Evolutionary conservation across 371 early-diverging fungal species (phyloP).

Genomic region (Apophysomyces variabilis): DNA sequence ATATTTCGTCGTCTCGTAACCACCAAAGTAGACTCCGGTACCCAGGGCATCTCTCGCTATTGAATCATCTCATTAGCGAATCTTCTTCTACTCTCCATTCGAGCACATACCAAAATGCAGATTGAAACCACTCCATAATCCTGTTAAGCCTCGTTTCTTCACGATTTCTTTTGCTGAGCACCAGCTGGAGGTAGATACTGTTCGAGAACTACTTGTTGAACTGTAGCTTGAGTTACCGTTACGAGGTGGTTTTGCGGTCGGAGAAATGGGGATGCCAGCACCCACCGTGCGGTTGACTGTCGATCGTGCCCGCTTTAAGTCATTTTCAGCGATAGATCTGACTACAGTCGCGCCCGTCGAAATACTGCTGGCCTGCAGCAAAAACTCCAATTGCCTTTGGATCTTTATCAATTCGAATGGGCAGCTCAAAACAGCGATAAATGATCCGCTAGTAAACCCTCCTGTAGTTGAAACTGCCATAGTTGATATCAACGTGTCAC

Average conservation of each 20-base stretch:
- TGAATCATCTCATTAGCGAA: neutral
- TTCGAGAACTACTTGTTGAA: neutral
- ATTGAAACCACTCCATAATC: slow-evolving; percentile 56
- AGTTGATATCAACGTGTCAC: slow-evolving; percentile 45
- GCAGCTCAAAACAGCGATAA: slow-evolving; percentile 71
- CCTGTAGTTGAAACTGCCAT: slow-evolving; percentile 61
- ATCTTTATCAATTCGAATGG: slow-evolving; percentile 85
- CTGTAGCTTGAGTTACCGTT: slow-evolving; percentile 2
- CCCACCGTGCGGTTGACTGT: slow-evolving; percentile 34
- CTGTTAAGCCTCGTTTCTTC: slow-evolving; percentile 50
- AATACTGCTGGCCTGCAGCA: slow-evolving; percentile 60
- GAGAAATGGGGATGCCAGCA: slow-evolving; percentile 37
- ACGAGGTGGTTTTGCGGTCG: slow-evolving; percentile 9
- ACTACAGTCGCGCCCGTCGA: slow-evolving; percentile 50
- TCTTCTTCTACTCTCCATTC: neutral
- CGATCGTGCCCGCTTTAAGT: slow-evolving; percentile 14
- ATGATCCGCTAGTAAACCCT: slow-evolving; percentile 68
- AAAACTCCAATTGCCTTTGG: slow-evolving; percentile 74
- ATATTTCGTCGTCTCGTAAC: slow-evolving; percentile 78
- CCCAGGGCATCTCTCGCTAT: slow-evolving; percentile 71
- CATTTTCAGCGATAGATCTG: slow-evolving; percentile 21
- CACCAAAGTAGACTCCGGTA: slow-evolving; percentile 80
- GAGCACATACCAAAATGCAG: slow-evolving; percentile 50
- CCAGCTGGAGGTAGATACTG: slow-evolving; percentile 56
- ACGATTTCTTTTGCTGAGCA: slow-evolving; percentile 62